Base-by-base conservation (phyloP, 2,329 filamentous ascomycete species). In the Huntiella savannae region DNA sequence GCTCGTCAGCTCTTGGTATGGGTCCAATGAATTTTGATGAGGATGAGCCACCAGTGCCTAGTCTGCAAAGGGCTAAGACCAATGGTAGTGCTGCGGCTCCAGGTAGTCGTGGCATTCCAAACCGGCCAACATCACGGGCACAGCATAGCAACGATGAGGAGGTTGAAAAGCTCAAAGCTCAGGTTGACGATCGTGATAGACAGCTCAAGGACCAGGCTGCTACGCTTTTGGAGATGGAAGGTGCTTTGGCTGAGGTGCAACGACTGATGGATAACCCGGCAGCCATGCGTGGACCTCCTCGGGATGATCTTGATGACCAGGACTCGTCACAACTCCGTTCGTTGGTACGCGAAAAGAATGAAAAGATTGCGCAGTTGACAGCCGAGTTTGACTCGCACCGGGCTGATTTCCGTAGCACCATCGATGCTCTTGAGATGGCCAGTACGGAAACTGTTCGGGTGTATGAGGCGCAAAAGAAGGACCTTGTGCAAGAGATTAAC, bases 401-500 rank as follows among this genome's bases (percentile, higher is more conserved):
- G 49, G 88, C 91, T 13, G 91, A 98, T 60, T 98, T 98, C 63
- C 72, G 91, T 53, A 94, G 84, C 60, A 98, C 91, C 13, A 91
- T 98, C 51, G 91, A 98, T 62, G 94, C 88, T 0, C 69, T 98
- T 43, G 91, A 98, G 61, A 75, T 96, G 65, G 92, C 91, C 2
- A 93, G 86, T 57, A 82, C 86, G 0, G 91, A 98, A 64, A 98
- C 91, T 0, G 82, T 95, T 62, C 74, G 88, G 19, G 88, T 98
- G 11, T 98, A 98, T 58, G 91, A 98, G 59, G 82, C 85, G 60
- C 82, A 84, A 62, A 83, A 96, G 51, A 81, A 87, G 55, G 83
- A 86, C 55, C 63, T 98, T 36, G 73, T 91, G 62, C 73, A 79
- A 49, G 87, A 96, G 55, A 70, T 94, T 22, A 75, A 79, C 45